These are phyloP conservation scores for Acer saccharum DNA, from an alignment of 345 rosid species.

Conservation along the genomic window DNA sequence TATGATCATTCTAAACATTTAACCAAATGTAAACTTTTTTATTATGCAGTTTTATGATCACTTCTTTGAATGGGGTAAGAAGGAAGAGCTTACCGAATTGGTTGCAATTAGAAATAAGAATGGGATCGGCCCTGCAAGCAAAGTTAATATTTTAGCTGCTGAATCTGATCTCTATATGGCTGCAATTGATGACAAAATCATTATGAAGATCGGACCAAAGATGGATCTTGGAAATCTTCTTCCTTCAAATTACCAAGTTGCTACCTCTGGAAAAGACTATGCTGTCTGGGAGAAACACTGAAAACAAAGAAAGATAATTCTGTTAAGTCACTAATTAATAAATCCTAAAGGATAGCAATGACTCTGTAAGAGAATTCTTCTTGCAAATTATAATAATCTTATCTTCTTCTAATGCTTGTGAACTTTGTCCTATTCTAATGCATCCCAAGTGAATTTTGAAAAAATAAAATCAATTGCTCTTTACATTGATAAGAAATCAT, in stretches of 20 bases:
- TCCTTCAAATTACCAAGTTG: conserved; percentile 58
- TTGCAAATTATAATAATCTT: too few relatives aligned
- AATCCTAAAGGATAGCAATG: too few relatives aligned
- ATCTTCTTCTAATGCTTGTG: too few relatives aligned
- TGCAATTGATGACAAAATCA: conserved; percentile 57
- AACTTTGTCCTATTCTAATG: too few relatives aligned
- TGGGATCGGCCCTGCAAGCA: conserved; percentile 52
- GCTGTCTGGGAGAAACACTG: conserved; percentile 57
- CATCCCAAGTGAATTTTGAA: too few relatives aligned
- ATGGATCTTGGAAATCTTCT: conserved; percentile 65
- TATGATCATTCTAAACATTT: neutral
- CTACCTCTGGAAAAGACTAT: conserved; percentile 53
- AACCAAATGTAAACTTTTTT: neutral
- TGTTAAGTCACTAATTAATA: neutral
- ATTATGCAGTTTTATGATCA: conserved; percentile 75
- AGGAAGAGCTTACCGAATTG: conserved; percentile 56
- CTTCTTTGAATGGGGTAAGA: conserved; percentile 66
- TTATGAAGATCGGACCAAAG: conserved; percentile 80
- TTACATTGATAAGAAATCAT: too few relatives aligned
- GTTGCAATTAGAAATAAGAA: conserved; percentile 43
- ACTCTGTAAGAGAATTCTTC: too few relatives aligned
- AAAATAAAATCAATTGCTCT: too few relatives aligned
- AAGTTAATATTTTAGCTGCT: conserved; percentile 55
- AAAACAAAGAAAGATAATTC: neutral
- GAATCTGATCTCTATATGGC: conserved; percentile 73